phyloP scores from a whole-genome alignment of 2,329 filamentous ascomycete species.

The Stemphylium lycopersici region DNA sequence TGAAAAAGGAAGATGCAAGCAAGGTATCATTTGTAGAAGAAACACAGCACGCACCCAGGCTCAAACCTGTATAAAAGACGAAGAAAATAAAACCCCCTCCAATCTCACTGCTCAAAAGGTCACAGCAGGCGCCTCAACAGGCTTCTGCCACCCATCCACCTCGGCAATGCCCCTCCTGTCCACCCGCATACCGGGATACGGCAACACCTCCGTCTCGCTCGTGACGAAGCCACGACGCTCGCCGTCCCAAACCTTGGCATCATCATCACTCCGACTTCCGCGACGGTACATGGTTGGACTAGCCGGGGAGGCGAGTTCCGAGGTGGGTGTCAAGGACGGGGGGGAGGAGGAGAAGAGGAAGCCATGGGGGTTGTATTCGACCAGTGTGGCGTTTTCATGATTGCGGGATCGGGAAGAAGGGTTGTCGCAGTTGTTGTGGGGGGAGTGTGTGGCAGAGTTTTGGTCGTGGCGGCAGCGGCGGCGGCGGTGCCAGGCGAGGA shows the following conservation, averaged over 20 bases:
- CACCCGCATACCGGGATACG: slow-evolving; percentile 11
- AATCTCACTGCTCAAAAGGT: no score
- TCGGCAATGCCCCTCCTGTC: slow-evolving; percentile 14
- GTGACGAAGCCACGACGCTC: no score
- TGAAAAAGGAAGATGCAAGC: no score
- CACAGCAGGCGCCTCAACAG: slow-evolving; percentile 14
- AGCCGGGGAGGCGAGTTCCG: not conserved
- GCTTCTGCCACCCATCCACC: slow-evolving; percentile 15
- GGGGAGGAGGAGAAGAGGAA: not conserved
- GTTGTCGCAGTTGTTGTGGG: no score
- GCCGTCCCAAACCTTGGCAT: slow-evolving; percentile 10
- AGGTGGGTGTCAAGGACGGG: not conserved
- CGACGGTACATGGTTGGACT: not conserved
- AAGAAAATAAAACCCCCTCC: no score
- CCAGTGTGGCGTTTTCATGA: slow-evolving; percentile 10
- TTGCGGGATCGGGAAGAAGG: no score
- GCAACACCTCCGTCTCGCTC: not conserved
- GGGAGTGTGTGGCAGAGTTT: no score
- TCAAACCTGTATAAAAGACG: no score
- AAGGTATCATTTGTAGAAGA: no score
- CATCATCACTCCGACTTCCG: not conserved
- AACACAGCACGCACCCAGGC: no score
- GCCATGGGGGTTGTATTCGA: slow-evolving; percentile 16
- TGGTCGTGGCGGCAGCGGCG: no score
- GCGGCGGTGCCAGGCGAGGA: slow-evolving; percentile 29